Base-by-base conservation (phyloP, 2,329 filamentous ascomycete species). In the Cercospora brassicicola region DNA sequence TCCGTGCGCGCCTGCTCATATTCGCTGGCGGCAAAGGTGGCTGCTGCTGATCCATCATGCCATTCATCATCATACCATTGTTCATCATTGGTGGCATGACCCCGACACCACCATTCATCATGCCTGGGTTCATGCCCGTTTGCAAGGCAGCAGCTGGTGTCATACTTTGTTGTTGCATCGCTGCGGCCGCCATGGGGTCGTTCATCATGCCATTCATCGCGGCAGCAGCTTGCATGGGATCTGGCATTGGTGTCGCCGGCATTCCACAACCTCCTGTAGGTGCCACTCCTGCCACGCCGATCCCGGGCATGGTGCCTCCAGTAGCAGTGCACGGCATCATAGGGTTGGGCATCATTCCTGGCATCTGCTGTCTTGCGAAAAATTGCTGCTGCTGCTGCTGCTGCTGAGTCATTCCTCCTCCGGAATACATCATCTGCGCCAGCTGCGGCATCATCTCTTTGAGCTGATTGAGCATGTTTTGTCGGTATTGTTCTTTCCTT, bases 381-480 rank as follows among this genome's bases (percentile, higher is more conserved):
- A 28, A 33, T 39, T 53, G 60, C 60, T 18, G 60, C 30, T 18
- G 48, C 11, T 45, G 51, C 28, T 30, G 28, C 28, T 53, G 39
- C 64, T 56, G 33, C 53, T 48, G 55, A 9, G 30, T 20, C 55
- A 59, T 59, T 2, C 48, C 62, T 62, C 33, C 20, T 53, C 31
- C 53, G 23, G 53, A 30, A 28, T 23, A 36, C 51, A 70, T 67
- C 73, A 73, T 69, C 59, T 70, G 69, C 26, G 59, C 64, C 62
- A 74, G 55, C 67, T 72, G 70, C 55, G 74, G 74, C 64, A 72
- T 62, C 65, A 74, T 68, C 60, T 74, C 73, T 64, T 72, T 70
- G 30, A 75, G 39, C 18, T 67, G 73, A 62, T 70, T 74, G 31
- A 75, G 39, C 72, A 75, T 69, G 31, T 69, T 70, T 51, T 71